Base-by-base conservation (phyloP, 2,329 filamentous ascomycete species). In the Ceratocystiopsis minuta region DNA sequence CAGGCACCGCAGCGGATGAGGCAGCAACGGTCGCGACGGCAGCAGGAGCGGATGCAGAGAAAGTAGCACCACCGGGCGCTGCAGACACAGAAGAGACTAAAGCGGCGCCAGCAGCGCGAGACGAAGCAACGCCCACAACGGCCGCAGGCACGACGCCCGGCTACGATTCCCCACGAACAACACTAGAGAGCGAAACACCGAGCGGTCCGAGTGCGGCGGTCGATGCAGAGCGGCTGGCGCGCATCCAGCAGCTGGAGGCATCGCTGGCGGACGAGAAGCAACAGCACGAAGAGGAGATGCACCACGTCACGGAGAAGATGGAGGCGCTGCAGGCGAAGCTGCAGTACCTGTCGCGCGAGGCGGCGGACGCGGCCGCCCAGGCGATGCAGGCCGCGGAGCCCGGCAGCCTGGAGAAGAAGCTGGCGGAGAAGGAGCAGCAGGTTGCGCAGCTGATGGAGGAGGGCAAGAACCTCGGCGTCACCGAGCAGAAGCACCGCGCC, bases 271-370 rank as follows among this genome's bases (percentile, higher is more conserved):
- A 59, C 14, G 47, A 52, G 54, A 65, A 53, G 60, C 68, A 41
- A 32, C 70, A 76, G 47, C 74, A 83, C 49, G 79, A 88, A 44
- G 83, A 90, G 51, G 90, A 96, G 55, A 70, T 86, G 35, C 77
- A 90, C 52, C 71, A 70, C 39, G 84, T 94, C 48, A 70, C 88
- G 7, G 90, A 98, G 59, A 77, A 81, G 33, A 90, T 95, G 43
- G 90, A 98, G 62, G 81, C 87, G 4, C 63, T 98, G 2, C 84
- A 96, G 57, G 76, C 85, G 7, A 96, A 98, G 55, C 63, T 98
- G 24, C 80, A 87, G 50, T 95, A 92, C 53, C 64, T 98, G 13
- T 78, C 87, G 3, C 80, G 80, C 46, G 81, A 87, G 53, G 78
- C 82, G 13, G 74, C 80, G 0, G 79, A 87, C 31, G 68, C 78